These are phyloP conservation scores for Helotiales sp. DNA, from an alignment of 2,329 filamentous ascomycete genomes.

Conservation along the genomic window DNA sequence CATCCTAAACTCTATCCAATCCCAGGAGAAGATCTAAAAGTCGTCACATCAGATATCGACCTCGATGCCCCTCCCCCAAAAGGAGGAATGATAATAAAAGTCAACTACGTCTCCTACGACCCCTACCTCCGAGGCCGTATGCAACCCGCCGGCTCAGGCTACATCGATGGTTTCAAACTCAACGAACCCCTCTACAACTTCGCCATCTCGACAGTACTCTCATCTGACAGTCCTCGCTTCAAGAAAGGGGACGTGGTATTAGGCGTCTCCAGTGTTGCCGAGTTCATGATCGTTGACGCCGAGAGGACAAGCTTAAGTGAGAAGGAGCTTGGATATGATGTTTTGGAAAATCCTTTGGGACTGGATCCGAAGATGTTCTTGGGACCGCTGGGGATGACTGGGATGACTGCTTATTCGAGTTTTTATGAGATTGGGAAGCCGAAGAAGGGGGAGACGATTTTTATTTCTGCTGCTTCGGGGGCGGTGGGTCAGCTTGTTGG, in stretches of 20 bases:
- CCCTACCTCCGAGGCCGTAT: conserved; percentile 82
- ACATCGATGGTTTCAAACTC: conserved; percentile 55
- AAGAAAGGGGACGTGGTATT: conserved; percentile 65
- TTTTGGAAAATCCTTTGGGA: conserved; percentile 67
- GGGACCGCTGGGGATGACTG: conserved; percentile 75
- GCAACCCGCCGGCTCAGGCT: conserved; percentile 46
- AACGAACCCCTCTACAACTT: conserved; percentile 63
- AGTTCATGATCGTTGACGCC: conserved; percentile 63
- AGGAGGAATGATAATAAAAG: conserved; percentile 67
- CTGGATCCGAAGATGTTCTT: conserved; percentile 68
- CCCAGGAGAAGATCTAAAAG: conserved; percentile 65
- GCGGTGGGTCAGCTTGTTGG: conserved; percentile 75
- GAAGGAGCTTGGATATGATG: conserved; percentile 42
- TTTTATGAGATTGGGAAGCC: conserved; percentile 74
- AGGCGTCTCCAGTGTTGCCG: conserved; percentile 56
- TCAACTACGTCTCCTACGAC: conserved; percentile 75
- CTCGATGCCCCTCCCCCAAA: conserved; percentile 56
- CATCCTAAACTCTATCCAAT: conserved; percentile 65
- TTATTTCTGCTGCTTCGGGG: conserved; percentile 71
- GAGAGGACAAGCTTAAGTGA: conserved; percentile 35
- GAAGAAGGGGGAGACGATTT: conserved; percentile 75
- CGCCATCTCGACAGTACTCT: conserved; percentile 66
- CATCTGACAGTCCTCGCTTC: conserved; percentile 62
- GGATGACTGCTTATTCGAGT: conserved; percentile 70
- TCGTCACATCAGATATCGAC: conserved; percentile 69